Conservation (phyloP, 805 yeast species). For the Tanozyma kutaoensis region DNA sequence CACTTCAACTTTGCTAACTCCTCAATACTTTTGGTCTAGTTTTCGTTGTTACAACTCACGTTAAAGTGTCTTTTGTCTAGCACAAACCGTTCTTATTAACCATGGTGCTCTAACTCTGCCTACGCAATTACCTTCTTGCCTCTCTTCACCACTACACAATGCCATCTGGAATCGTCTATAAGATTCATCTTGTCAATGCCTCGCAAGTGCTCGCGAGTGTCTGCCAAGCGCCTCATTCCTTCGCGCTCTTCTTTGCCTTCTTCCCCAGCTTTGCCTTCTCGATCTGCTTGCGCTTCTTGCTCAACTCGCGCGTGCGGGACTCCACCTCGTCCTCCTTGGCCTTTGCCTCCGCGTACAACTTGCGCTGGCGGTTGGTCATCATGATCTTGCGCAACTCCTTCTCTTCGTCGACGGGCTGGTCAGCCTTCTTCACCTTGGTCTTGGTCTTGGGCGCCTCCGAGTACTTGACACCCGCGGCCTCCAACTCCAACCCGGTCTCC, state of each 20-base stretch:
- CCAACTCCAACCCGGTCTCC: conserved; percentile 65
- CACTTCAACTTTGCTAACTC: too few species aligned
- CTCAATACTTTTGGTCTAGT: too few species aligned
- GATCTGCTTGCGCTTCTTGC: conserved; percentile 57
- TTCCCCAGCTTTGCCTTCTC: conserved; percentile 39
- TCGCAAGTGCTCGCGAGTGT: neutral
- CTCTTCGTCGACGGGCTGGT: conserved; percentile 40
- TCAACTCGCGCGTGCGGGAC: conserved; percentile 53
- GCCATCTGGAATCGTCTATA: neutral
- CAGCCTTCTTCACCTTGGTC: conserved; percentile 35
- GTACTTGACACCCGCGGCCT: conserved; percentile 70
- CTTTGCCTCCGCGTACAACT: conserved; percentile 89
- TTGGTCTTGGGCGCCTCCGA: conserved; percentile 38
- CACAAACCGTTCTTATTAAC: too few species aligned
- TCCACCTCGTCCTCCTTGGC: conserved; percentile 79
- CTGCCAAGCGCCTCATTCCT: conserved; percentile 3
- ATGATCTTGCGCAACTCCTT: conserved; percentile 87
- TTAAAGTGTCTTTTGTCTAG: too few species aligned
- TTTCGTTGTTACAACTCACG: too few species aligned
- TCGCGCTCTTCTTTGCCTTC: conserved; percentile 14
- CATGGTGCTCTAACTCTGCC: too few species aligned
- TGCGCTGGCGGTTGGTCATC: conserved; percentile 96
- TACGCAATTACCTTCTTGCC: neutral
- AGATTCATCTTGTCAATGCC: neutral
- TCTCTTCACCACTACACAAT: neutral